A percentile compares a stretch with the other conserved stretches of the same genome.
Evolutionary conservation across 768 basidiomycete genomes (phyloP).

Genomic region (Multifurca ochricompacta): DNA sequence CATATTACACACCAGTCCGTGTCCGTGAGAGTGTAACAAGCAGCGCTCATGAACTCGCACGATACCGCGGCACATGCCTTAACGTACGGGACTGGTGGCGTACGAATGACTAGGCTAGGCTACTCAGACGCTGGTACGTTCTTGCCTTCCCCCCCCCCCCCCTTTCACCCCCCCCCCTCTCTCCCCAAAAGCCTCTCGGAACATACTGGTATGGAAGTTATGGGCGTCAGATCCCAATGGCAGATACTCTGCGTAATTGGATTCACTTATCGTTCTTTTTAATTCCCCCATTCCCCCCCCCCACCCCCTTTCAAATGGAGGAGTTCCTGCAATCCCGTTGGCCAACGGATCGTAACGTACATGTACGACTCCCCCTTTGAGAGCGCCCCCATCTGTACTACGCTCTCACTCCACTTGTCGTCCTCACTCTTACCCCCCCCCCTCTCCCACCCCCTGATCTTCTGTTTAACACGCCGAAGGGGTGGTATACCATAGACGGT

Average conservation of each 20-base stretch:
- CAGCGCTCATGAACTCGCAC: neutral
- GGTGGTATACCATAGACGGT: neutral
- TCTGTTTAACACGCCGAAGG: conserved; percentile 1
- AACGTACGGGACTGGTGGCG: neutral
- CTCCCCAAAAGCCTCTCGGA: conserved; percentile 3
- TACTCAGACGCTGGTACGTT: conserved; percentile 13
- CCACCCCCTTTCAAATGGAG: no score
- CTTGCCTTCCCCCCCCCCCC: no score
- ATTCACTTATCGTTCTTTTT: neutral
- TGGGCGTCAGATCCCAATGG: conserved; percentile 6
- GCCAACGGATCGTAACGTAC: no score
- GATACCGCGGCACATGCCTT: neutral
- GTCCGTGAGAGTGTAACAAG: neutral
- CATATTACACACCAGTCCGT: neutral
- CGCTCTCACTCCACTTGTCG: neutral
- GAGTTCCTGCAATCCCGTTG: no score
- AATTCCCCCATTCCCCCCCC: no score
- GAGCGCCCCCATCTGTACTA: neutral
- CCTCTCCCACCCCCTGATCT: conserved; percentile 9
- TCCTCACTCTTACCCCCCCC: no score
- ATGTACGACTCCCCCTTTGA: no score
- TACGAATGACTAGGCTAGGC: neutral
- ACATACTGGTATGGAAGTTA: conserved; percentile 1
- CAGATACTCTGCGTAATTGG: conserved; percentile 12
- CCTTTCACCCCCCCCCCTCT: no score